phyloP scores from a whole-genome alignment of 257 asterid genomes.

The Nicotiana otophora region DNA sequence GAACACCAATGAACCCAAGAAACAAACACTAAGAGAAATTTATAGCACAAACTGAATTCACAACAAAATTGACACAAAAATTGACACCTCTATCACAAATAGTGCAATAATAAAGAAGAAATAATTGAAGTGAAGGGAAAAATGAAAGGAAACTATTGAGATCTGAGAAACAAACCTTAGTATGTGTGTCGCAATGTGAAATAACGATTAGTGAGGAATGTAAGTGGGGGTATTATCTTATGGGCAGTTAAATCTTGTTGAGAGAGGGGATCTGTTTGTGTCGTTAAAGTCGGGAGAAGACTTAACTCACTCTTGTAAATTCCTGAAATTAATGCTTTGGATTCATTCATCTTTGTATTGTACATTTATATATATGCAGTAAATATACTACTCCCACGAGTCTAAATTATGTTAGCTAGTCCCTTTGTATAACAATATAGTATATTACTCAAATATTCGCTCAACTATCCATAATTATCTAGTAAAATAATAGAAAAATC shows the following conservation, averaged over 20 bases:
- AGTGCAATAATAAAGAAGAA: background rate
- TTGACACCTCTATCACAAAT: background rate
- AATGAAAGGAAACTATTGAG: background rate
- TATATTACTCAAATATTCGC: no score
- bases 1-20: background rate
- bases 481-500: no score
- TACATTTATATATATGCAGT: no score
- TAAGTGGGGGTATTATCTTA: no score
- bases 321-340: background rate
- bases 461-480: no score
- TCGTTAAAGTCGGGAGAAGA: background rate
- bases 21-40: background rate
- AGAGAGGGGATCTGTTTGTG: background rate
- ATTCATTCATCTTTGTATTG: no score
- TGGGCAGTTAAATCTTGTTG: background rate
- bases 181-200: background rate
- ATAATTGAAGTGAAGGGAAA: background rate
- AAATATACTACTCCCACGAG: background rate
- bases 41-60: background rate
- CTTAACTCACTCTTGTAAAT: background rate
- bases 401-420: background rate
- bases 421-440: no score
- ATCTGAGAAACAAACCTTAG: background rate
- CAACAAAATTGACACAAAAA: background rate
- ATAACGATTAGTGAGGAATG: background rate